A percentile compares a stretch with the other conserved stretches of the same genome.
Evolutionary conservation across 306 rosid genomes (phyloP).

Genomic region (Carpinus fangiana): DNA sequence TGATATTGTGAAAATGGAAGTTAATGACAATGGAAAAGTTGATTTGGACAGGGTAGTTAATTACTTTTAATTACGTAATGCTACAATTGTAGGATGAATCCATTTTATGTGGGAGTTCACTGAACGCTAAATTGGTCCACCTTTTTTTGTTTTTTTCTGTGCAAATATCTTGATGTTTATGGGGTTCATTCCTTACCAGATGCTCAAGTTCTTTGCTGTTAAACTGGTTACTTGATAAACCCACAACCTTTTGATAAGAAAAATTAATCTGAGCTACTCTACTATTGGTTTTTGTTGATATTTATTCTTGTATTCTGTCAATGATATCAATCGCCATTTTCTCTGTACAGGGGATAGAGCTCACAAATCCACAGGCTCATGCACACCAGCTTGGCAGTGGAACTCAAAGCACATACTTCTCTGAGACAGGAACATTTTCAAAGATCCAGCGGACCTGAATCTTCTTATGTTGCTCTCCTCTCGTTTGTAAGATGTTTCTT

Average conservation of each 20-base stretch:
- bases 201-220: not conserved
- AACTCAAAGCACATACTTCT: slow-evolving; percentile 92
- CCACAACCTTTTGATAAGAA: not conserved
- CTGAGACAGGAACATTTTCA: slow-evolving; percentile 94
- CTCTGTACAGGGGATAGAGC: slow-evolving; percentile 80
- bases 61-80: not conserved
- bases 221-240: not conserved
- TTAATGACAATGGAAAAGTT: not conserved
- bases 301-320: not conserved
- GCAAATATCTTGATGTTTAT: not conserved
- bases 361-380: slow-evolving; percentile 93
- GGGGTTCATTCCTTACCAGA: not conserved
- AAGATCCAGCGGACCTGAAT: slow-evolving; percentile 77
- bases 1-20: not conserved
- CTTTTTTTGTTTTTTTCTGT: not conserved
- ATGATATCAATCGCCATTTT: not conserved
- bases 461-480: not conserved
- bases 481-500: not conserved
- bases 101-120: not conserved
- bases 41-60: not conserved
- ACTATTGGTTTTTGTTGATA: not conserved
- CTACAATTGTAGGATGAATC: not conserved
- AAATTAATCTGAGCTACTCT: not conserved
- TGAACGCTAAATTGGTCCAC: not conserved
- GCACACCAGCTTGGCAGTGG: slow-evolving; percentile 94